Base-by-base conservation (phyloP, 75 land plant genomes). In the Selaginella moellendorffii region DNA sequence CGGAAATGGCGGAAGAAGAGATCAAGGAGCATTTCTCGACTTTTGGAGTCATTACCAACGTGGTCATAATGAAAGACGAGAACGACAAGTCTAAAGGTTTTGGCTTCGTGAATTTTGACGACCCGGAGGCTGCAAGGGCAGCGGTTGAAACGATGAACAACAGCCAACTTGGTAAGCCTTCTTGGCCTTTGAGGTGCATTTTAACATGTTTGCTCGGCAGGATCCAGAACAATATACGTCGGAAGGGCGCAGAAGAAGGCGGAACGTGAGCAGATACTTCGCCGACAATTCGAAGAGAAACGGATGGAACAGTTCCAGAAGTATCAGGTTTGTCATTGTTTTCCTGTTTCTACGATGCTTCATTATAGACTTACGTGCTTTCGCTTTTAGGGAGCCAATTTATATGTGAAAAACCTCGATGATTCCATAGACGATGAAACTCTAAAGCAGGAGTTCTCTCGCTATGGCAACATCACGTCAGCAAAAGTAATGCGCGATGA, bases 231-330 rank as follows among this genome's bases (percentile, higher is more conserved):
- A 2, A 31, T 85, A 26, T 85, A 82, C 79, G 85, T 82, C 0
- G 88, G 78, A 62, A 65, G 85, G 72, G 83, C 83, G 26, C 82
- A 80, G 31, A 83, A 86, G 67, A 85, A 83, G 46, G 65, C 75
- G 0, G 86, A 83, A 54, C 78, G 86, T 17, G 70, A 60, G 21
- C 76, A 76, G 28, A 63, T 78, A 53, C 54, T 83, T 25, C 78
- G 72, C 2, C 80, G 62, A 19, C 73, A 79, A 63, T 73, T 64
- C 63, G 85, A 82, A 64, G 82, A 85, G 61, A 85, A 71, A 62
- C 72, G 76, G 0, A 75, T 68, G 26, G 88, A 85, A 52, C 46
- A 63, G 28, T 58, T 77, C 10, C 64, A 65, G 30, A 85, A 82
- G 63, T 71, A 54, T 66, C 72, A 71, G 76, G 90, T 76, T 52